phyloP scores from a whole-genome alignment of 1,139 yeast genomes.

The Candida buenavistaensis region DNA sequence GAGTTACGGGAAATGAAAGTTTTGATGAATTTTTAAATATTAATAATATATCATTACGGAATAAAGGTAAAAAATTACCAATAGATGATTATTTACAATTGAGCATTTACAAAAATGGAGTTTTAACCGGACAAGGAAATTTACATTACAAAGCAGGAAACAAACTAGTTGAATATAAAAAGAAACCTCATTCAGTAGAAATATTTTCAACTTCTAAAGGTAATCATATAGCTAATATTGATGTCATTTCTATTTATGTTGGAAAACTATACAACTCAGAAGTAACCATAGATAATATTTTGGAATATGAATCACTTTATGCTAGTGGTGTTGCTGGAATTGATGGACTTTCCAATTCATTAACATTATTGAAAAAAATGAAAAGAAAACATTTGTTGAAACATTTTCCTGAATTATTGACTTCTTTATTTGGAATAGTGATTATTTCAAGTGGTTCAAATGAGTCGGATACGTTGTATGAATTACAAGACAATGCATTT shows the following conservation, averaged over 20 bases:
- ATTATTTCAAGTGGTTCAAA: constrained; percentile 20
- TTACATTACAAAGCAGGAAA: constrained; percentile 42
- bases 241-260: constrained; percentile 62
- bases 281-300: constrained; percentile 53
- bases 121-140: constrained; percentile 57
- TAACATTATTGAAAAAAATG: constrained; percentile 42
- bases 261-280: constrained; percentile 72
- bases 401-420: constrained; percentile 53
- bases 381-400: constrained; percentile 51
- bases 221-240: constrained; percentile 51
- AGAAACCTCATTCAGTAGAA: constrained; percentile 35
- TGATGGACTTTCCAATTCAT: constrained; percentile 43
- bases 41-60: constrained; percentile 49
- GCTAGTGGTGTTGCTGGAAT: constrained; percentile 43
- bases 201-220: constrained; percentile 33
- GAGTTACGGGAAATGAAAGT: constrained; percentile 71
- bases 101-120: constrained; percentile 63
- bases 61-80: constrained; percentile 30
- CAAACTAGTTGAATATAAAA: constrained; percentile 42
- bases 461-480: constrained; percentile 28
- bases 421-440: constrained; percentile 42
- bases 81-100: constrained; percentile 58
- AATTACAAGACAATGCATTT: constrained; percentile 42
- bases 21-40: constrained; percentile 69
- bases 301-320: constrained; percentile 54